A percentile compares a stretch with the other conserved stretches of the same genome.
Evolutionary conservation across 306 rosid genomes (phyloP).

Genomic region (Sicyos baderoa): DNA sequence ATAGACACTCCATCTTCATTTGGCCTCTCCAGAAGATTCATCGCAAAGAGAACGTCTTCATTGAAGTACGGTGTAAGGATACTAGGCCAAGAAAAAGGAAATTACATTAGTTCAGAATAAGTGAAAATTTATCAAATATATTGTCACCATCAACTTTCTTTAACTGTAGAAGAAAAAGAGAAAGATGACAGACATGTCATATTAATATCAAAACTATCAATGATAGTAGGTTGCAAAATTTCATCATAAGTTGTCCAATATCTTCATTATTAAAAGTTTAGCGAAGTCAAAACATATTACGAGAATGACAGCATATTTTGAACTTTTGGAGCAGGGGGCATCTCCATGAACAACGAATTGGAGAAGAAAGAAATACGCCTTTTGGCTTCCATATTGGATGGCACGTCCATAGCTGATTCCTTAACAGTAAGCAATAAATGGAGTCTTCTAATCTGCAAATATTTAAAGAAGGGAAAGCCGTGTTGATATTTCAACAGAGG

Average conservation of each 20-base stretch:
- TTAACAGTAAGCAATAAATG: constrained; percentile 82
- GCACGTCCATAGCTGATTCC: constrained; percentile 99
- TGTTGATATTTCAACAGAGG: not conserved
- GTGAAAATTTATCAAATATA: not conserved
- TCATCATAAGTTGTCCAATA: too few species aligned
- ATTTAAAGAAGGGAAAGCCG: too few species aligned
- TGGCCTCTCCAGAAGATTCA: constrained; percentile 39
- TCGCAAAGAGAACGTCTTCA: constrained; percentile 78
- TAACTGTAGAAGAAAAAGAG: not conserved
- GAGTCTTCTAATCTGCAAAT: constrained; percentile 66
- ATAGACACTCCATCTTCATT: constrained; percentile 95
- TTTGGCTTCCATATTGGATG: constrained; percentile 89
- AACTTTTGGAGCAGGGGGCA: constrained; percentile 95
- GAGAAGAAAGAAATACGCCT: constrained; percentile 91
- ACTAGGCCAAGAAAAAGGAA: constrained; percentile 37
- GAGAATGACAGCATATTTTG: constrained; percentile 92
- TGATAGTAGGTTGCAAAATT: too few species aligned
- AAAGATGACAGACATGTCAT: not conserved
- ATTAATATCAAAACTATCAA: too few species aligned
- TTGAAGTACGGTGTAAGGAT: constrained; percentile 72
- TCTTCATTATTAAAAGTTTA: too few species aligned
- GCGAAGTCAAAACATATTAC: constrained; percentile 38
- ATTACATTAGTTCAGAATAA: not conserved
- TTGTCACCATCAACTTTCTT: too few species aligned
- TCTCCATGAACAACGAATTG: constrained; percentile 91